Percentiles rank a stretch among this genome's conserved stretches.
Evolutionary conservation across 805 yeast species (phyloP).

Genomic region (Jamesozyma lodderae): DNA sequence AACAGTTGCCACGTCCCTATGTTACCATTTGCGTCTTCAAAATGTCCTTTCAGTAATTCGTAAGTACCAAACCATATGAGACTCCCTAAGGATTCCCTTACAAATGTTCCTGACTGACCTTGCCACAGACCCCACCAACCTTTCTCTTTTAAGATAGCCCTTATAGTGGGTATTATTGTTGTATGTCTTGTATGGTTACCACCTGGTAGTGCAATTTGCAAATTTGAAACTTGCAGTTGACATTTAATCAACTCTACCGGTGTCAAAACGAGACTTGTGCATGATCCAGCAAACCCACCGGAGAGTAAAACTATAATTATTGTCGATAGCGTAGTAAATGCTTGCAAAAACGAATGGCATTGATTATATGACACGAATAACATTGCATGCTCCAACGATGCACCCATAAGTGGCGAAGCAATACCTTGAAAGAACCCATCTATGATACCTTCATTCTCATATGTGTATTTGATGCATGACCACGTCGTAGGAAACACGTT

Average conservation of each 20-base stretch:
- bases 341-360: conserved; percentile 34
- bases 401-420: conserved; percentile 76
- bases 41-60: conserved; percentile 42
- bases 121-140: conserved; percentile 78
- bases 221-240: conserved; percentile 59
- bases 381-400: conserved; percentile 81
- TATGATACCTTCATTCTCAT: conserved; percentile 55
- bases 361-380: conserved; percentile 59
- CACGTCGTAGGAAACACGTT: conserved; percentile 47
- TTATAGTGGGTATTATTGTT: conserved; percentile 32
- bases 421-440: conserved; percentile 73
- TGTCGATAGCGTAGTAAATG: conserved; percentile 25
- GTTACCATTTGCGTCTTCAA: conserved; percentile 19
- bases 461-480: conserved; percentile 57
- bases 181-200: conserved; percentile 22
- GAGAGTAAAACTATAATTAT: conserved; percentile 44
- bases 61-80: conserved; percentile 92
- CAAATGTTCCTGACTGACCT: conserved; percentile 74
- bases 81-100: conserved; percentile 83
- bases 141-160: conserved; percentile 36
- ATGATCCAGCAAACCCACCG: conserved; percentile 78
- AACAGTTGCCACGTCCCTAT: conserved; percentile 42
- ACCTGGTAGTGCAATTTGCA: conserved; percentile 21
- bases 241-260: conserved; percentile 92
- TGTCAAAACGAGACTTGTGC: conserved; percentile 74